Conservation (phyloP, 768 basidiomycete species). For the Tricholoma sp. region DNA sequence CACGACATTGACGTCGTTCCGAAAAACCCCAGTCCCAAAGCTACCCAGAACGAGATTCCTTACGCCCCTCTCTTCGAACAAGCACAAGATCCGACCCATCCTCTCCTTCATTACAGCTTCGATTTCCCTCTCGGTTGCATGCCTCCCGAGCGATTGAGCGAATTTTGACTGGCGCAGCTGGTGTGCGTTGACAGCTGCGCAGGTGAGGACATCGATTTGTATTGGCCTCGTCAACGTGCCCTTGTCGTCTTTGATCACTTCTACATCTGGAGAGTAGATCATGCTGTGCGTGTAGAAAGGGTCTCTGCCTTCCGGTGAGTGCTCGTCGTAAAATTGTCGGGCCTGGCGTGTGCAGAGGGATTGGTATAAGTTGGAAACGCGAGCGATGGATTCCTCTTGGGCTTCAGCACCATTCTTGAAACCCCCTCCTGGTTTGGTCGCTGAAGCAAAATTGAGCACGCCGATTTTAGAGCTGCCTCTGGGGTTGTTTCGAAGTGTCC, state of each 20-base stretch:
- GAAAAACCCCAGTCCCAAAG: slow-evolving; percentile 77
- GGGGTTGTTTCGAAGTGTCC: neutral
- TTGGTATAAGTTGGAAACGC: slow-evolving; percentile 65
- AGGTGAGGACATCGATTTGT: slow-evolving; percentile 60
- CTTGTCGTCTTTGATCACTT: slow-evolving; percentile 57
- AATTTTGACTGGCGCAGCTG: slow-evolving; percentile 29
- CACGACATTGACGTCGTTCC: slow-evolving; percentile 53
- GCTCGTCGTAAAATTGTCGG: slow-evolving; percentile 56
- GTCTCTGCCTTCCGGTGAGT: slow-evolving; percentile 39
- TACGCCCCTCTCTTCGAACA: slow-evolving; percentile 59
- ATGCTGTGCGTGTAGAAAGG: slow-evolving; percentile 74
- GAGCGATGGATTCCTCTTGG: slow-evolving; percentile 77
- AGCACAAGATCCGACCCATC: slow-evolving; percentile 60
- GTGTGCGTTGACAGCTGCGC: slow-evolving; percentile 68
- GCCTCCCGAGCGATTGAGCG: slow-evolving; percentile 6
- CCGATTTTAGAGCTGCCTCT: slow-evolving; percentile 34
- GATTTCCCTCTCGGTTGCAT: slow-evolving; percentile 35
- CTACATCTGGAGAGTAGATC: slow-evolving; percentile 63
- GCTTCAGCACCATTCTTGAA: slow-evolving; percentile 69
- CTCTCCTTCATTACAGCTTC: slow-evolving; percentile 59
- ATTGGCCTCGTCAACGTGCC: slow-evolving; percentile 54
- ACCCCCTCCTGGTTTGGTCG: slow-evolving; percentile 71
- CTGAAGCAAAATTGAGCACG: slow-evolving; percentile 72
- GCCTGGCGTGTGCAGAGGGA: slow-evolving; percentile 52
- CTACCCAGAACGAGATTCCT: slow-evolving; percentile 63